Evolutionary conservation across 371 early-diverging fungal species (phyloP), one percentile per base, ranked within the genome.

Genomic region (Apophysomyces trapeziformis): DNA sequence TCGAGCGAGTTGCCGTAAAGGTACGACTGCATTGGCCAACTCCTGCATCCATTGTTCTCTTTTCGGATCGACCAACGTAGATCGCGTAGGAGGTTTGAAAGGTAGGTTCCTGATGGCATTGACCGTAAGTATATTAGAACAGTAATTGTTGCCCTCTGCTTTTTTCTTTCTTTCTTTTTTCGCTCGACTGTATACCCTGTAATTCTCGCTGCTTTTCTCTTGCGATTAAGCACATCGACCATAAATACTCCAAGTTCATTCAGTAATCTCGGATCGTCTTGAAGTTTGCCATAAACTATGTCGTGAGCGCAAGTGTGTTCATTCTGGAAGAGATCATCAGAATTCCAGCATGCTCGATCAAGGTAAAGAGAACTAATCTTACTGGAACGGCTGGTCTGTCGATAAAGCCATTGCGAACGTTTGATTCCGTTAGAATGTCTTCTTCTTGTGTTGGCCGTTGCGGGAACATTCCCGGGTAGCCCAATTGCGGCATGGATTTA

Each of bases 401-500:
- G 2, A 83, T 79, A 62, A 85, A 89, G 26, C 93, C 93, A 62
- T 85, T 83, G n/a, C 91, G 87, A 26, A 93, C 88, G 64, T 87
- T 89, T 36, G 80, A 78, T 63, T 87, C 87, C 5, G 84, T 89
- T 73, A 91, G 73, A 36, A 73, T 77, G 65, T 87, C 87, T 70
- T 90, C 91, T 26, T 82, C 84, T 65, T 89, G 89, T 16, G 72
- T 78, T 11, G 80, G 68, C 9, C 73, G 68, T 45, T 89, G 88
- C 11, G 91, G 90, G 63, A 87, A 89, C 58, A 90, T 85, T 57
- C 88, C 93, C n/a, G 92, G 87, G 65, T 83, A 87, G 1, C 90
- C 93, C 66, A 82, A 44, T 2, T 64, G 62, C 11, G 76, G 66
- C 74, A 83, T 85, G 9, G 83, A 68, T 65, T 79, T 83, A 68